phyloP scores from a whole-genome alignment of 73 alveolate species.

The Paramecium bursaria region DNA sequence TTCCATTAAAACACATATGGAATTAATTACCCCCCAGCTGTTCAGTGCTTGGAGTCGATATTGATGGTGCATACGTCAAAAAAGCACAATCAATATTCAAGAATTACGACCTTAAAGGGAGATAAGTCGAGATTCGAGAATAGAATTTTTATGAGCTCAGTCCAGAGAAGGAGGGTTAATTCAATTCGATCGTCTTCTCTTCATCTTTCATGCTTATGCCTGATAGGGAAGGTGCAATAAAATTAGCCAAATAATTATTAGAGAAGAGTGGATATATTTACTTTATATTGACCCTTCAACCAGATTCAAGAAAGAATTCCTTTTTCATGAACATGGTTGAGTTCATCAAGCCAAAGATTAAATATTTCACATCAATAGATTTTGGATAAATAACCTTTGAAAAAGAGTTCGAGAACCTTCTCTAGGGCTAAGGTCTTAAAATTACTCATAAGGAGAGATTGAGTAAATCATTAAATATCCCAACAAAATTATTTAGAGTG shows the following conservation, averaged over 20 bases:
- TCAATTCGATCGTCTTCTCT: conserved; percentile 57
- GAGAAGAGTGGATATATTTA: conserved; percentile 37
- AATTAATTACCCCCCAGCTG: conserved; percentile 48
- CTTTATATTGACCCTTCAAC: conserved; percentile 65
- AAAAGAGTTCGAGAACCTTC: conserved; percentile 56
- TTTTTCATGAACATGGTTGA: conserved; percentile 22
- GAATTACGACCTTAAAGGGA: conserved; percentile 24
- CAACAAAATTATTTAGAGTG: conserved; percentile 58
- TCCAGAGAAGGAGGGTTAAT: conserved; percentile 64
- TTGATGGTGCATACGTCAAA: conserved; percentile 56
- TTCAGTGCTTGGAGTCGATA: conserved; percentile 66
- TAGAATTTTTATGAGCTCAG: conserved; percentile 61
- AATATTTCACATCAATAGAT: conserved; percentile 65
- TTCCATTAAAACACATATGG: conserved; percentile 60
- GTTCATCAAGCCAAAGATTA: conserved; percentile 61
- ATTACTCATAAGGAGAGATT: conserved; percentile 51
- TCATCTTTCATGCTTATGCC: conserved; percentile 71
- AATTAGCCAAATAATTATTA: conserved; percentile 51
- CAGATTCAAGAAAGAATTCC: conserved; percentile 59
- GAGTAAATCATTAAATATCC: conserved; percentile 39
- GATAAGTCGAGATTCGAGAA: conserved; percentile 62
- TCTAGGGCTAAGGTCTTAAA: conserved; percentile 5
- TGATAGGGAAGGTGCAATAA: conserved; percentile 58
- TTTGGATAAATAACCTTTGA: conserved; percentile 66
- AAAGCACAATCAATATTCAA: conserved; percentile 57